Base-by-base conservation (phyloP, 1,284 basidiomycete genomes). In the Cutaneotrichosporon cavernicola region DNA sequence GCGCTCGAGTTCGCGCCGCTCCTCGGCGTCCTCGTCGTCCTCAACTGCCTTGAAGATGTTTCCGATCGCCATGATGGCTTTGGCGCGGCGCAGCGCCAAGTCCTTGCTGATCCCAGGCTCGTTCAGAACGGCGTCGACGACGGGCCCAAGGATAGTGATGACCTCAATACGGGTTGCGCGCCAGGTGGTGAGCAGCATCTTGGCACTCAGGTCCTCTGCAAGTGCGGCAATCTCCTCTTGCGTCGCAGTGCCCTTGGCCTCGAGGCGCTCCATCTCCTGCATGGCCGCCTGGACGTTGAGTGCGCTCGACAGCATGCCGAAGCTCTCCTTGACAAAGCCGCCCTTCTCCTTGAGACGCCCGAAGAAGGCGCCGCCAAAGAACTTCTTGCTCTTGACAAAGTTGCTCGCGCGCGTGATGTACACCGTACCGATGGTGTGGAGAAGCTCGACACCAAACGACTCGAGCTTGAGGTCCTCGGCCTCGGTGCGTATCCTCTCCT, bases 381-480 rank as follows among this genome's bases (percentile, higher is more conserved):
- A 92, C 81, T 91, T 96, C 74, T 86, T 87, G 34, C 89, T 90
- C 82, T 97, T 98, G 82, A 98, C 83, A 82, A 89, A 97, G 55
- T 92, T 92, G 43, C 91, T 88, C 3, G 91, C 91, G 81, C 97
- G 98, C 83, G 90, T 90, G 73, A 93, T 89, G 79, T 98, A 99
- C 40, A 97, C 88, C 63, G 86, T 88, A 3, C 92, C 91, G 72
- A 95, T 94, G 14, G 90, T 88, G 53, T 61, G 43, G 65, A 82
- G 69, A 69, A 95, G 89, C 86, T 98, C 96, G 50, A 99, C 89
- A 63, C 97, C 97, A 79, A 99, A 99, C 70, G 92, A 96, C 83
- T 99, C 97, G 64, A 98, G 82, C 84, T 98, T 99, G 74, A 99
- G 80, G 82, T 99, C 97, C 69, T 97, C 93, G 1, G 92, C 93